Percentiles rank a stretch among this genome's conserved stretches.
Conservation (phyloP, 768 basidiomycete species). For the Zangia roseola region DNA sequence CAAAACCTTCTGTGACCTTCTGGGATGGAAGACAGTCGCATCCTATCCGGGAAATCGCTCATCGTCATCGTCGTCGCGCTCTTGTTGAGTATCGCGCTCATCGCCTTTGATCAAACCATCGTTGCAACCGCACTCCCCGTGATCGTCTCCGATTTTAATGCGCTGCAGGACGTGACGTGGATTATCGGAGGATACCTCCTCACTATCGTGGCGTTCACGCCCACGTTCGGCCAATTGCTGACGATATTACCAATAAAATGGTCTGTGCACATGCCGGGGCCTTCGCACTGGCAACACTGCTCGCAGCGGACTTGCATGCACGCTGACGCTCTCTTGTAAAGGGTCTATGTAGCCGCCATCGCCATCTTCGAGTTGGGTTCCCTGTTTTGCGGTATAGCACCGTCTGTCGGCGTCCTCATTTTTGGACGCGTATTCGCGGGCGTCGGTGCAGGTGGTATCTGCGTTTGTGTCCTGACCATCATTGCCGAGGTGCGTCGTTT, state of each 20-base stretch:
- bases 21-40: slow-evolving; percentile 4
- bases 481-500: slow-evolving; percentile 7
- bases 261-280: slow-evolving; percentile 41
- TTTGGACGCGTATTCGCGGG: slow-evolving; percentile 65
- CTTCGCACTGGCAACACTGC: neutral
- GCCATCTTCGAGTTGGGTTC: slow-evolving; percentile 43
- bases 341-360: slow-evolving; percentile 10
- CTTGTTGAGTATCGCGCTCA: slow-evolving; percentile 8
- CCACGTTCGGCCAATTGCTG: slow-evolving; percentile 9
- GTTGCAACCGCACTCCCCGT: slow-evolving; percentile 56
- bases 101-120: slow-evolving; percentile 41
- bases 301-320: neutral
- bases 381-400: slow-evolving; percentile 59
- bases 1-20: neutral
- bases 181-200: slow-evolving; percentile 68
- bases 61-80: slow-evolving; percentile 4
- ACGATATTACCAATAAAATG: slow-evolving; percentile 11
- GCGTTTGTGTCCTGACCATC: slow-evolving; percentile 13
- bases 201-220: slow-evolving; percentile 37
- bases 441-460: slow-evolving; percentile 65
- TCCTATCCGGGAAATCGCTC: slow-evolving; percentile 7
- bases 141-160: slow-evolving; percentile 10
- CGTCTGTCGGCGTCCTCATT: slow-evolving; percentile 59
- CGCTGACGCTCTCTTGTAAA: slow-evolving; percentile 39
- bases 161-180: slow-evolving; percentile 39